phyloP scores from a whole-genome alignment of 495 filamentous ascomycete species.

The Chaetomium fimeti region DNA sequence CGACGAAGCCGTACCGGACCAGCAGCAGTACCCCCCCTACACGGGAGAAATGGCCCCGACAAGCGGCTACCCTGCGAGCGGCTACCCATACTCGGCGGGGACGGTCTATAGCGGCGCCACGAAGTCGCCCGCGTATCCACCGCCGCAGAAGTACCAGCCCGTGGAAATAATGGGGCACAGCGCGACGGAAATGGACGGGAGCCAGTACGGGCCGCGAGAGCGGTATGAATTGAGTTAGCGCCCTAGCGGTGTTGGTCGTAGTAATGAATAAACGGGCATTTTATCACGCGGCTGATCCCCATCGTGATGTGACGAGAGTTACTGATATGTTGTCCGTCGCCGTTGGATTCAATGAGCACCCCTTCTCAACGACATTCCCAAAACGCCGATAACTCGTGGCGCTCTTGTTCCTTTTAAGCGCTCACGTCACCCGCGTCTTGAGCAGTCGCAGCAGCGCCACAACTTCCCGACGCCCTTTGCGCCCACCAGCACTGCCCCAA shows the following conservation, averaged over 20 bases:
- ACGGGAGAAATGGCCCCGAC: neutral
- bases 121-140: neutral
- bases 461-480: no score
- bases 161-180: neutral
- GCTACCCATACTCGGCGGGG: neutral
- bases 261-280: neutral
- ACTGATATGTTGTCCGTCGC: no score
- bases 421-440: no score
- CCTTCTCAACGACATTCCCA: no score
- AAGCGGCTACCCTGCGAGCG: neutral
- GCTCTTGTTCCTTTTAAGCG: no score
- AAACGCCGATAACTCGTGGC: no score
- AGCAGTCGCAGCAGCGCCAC: no score
- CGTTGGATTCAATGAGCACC: no score
- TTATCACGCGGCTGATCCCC: neutral
- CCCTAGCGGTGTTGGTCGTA: neutral
- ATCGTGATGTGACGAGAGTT: neutral
- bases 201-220: neutral
- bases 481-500: neutral
- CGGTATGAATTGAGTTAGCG: neutral
- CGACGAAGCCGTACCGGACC: neutral
- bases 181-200: neutral
- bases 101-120: neutral
- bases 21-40: neutral
- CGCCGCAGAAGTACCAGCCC: neutral